A percentile compares a stretch with the other conserved stretches of the same genome.
Conservation (phyloP, 768 basidiomycete species). For the Tulasnella sp. region DNA sequence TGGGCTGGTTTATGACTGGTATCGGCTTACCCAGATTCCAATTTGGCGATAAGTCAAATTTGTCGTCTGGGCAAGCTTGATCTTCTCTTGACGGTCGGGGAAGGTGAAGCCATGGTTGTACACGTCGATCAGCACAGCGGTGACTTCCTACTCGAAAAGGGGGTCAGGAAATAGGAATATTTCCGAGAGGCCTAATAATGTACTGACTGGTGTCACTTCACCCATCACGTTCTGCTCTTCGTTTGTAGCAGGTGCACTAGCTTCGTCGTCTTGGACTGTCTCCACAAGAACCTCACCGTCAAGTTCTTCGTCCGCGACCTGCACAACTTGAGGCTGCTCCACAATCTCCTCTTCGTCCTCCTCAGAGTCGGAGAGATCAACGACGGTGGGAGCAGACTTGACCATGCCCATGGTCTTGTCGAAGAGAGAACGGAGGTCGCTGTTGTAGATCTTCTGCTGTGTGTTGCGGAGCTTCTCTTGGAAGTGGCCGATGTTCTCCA, state of each 20-base stretch:
- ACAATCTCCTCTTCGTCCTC: conserved; percentile 1
- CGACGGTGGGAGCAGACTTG: neutral
- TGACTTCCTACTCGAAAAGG: neutral
- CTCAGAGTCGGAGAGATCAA: neutral
- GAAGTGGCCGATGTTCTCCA: neutral
- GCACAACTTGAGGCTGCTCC: neutral
- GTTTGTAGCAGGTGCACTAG: neutral
- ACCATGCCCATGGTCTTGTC: conserved; percentile 7
- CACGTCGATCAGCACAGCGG: conserved; percentile 3
- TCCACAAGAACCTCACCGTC: neutral
- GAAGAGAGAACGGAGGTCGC: conserved; percentile 3
- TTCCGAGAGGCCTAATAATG: neutral
- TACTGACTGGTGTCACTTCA: neutral
- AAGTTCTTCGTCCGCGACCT: neutral
- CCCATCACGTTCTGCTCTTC: conserved; percentile 4
- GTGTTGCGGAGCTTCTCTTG: conserved; percentile 11
- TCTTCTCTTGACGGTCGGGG: conserved; percentile 13
- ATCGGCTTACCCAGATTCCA: conserved; percentile 15
- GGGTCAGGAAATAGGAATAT: neutral
- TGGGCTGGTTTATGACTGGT: neutral
- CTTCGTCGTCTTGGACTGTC: conserved; percentile 1
- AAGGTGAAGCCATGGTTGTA: conserved; percentile 11
- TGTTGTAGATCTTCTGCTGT: conserved; percentile 10
- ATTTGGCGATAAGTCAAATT: conserved; percentile 13
- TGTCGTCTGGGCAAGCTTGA: conserved; percentile 9